phyloP scores from a whole-genome alignment of 2,329 filamentous ascomycete species.

The Pseudogymnoascus sp. region DNA sequence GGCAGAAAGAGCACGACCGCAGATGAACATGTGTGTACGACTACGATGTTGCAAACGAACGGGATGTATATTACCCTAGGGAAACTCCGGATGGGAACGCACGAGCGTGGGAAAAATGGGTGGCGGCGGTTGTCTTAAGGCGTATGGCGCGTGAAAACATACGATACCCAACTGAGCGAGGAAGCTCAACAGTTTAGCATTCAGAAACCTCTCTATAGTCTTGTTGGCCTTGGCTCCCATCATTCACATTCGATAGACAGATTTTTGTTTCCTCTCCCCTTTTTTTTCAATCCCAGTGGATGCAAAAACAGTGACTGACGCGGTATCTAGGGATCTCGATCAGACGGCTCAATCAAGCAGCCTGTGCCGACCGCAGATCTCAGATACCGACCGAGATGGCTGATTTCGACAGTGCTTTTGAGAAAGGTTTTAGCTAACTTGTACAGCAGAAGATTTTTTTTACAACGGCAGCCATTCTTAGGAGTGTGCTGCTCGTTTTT shows the following conservation, averaged over 20 bases:
- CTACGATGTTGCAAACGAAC: neutral
- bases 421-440: neutral
- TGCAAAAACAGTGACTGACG: constrained; percentile 3
- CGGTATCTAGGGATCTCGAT: constrained; percentile 6
- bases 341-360: constrained; percentile 2
- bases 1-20: constrained; percentile 8
- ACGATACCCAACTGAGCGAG: constrained; percentile 5
- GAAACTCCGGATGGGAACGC: neutral
- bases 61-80: neutral
- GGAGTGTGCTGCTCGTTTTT: neutral
- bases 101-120: neutral
- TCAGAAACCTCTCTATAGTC: constrained; percentile 5
- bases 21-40: neutral
- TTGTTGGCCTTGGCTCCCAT: neutral
- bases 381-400: constrained; percentile 5
- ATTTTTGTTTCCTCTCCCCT: neutral
- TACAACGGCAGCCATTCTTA: neutral
- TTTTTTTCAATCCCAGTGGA: neutral
- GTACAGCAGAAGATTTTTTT: neutral
- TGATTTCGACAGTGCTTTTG: constrained; percentile 3
- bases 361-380: constrained; percentile 5
- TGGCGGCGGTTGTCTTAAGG: constrained; percentile 2
- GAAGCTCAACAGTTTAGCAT: constrained; percentile 2
- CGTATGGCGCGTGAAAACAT: constrained; percentile 7
- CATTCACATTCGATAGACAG: constrained; percentile 4